Evolutionary conservation across 1,139 yeast genomes (phyloP).

Genomic region (Debaryomycetaceae sp.): DNA sequence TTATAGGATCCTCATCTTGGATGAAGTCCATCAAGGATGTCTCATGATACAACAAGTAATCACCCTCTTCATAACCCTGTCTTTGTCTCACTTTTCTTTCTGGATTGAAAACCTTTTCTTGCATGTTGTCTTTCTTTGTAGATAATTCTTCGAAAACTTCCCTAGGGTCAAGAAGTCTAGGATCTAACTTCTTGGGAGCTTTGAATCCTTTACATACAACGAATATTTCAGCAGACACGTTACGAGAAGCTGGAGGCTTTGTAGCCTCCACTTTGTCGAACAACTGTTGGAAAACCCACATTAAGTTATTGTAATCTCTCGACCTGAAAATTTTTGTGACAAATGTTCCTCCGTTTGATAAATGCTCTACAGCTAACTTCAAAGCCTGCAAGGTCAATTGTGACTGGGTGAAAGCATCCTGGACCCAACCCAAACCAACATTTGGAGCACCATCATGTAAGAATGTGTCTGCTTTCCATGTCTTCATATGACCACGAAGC

Average conservation of each 20-base stretch:
- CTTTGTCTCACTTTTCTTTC: conserved; percentile 87
- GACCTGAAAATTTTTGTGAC: conserved; percentile 96
- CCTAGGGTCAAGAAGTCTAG: conserved; percentile 84
- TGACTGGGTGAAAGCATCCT: conserved; percentile 97
- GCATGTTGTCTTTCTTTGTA: conserved; percentile 75
- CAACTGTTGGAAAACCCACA: conserved; percentile 96
- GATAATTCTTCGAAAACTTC: conserved; percentile 92
- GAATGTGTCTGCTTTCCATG: conserved; percentile 98
- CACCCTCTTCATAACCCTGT: conserved; percentile 97
- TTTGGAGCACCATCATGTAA: conserved; percentile 99
- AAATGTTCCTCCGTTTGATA: conserved; percentile 91
- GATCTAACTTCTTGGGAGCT: conserved; percentile 94
- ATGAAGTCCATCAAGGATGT: conserved; percentile 78
- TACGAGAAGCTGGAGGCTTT: conserved; percentile 97
- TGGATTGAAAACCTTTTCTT: conserved; percentile 91
- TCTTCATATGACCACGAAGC: conserved; percentile 91
- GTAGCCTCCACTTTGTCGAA: conserved; percentile 98
- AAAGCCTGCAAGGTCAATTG: conserved; percentile 92
- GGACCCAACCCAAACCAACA: conserved; percentile 98
- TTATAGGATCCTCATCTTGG: conserved; percentile 75
- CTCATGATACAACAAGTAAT: conserved; percentile 71
- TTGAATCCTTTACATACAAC: conserved; percentile 95
- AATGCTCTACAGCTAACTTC: conserved; percentile 91
- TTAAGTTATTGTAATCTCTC: conserved; percentile 90
- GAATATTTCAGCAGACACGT: conserved; percentile 97